Evolutionary conservation across 1,284 basidiomycete species (phyloP).

Genomic region (Fomitopsis palustris): DNA sequence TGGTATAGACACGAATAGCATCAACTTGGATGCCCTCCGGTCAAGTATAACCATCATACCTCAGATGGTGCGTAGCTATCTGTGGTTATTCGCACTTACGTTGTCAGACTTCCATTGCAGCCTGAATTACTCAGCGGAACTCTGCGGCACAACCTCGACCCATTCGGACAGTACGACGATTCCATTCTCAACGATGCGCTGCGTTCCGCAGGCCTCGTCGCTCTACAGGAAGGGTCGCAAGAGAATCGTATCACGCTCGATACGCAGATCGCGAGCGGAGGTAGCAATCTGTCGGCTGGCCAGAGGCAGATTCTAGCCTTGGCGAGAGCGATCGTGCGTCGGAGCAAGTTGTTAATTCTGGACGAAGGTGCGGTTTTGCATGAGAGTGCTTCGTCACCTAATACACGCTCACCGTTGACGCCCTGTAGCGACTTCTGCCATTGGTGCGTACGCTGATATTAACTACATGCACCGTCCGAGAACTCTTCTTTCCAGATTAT

Average conservation of each 20-base stretch:
- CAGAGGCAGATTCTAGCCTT: constrained; percentile 66
- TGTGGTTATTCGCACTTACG: not conserved
- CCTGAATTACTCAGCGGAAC: constrained; percentile 64
- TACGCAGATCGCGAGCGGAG: constrained; percentile 49
- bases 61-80: constrained; percentile 25
- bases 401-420: not conserved
- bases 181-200: constrained; percentile 51
- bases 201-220: constrained; percentile 50
- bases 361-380: constrained; percentile 45
- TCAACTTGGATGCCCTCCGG: constrained; percentile 60
- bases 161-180: constrained; percentile 73
- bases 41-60: constrained; percentile 46
- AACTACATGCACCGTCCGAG: not conserved
- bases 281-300: constrained; percentile 66
- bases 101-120: constrained; percentile 23
- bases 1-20: constrained; percentile 25
- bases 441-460: constrained; percentile 14
- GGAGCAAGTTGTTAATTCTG: constrained; percentile 56
- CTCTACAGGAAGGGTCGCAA: constrained; percentile 45
- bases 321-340: constrained; percentile 52
- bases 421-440: constrained; percentile 28
- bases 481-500: constrained; percentile 38
- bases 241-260: constrained; percentile 47
- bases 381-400: not conserved
- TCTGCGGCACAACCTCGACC: constrained; percentile 59